Evolutionary conservation across 1,284 basidiomycete genomes (phyloP).

Genomic region (Apiotrichum montevideense): DNA sequence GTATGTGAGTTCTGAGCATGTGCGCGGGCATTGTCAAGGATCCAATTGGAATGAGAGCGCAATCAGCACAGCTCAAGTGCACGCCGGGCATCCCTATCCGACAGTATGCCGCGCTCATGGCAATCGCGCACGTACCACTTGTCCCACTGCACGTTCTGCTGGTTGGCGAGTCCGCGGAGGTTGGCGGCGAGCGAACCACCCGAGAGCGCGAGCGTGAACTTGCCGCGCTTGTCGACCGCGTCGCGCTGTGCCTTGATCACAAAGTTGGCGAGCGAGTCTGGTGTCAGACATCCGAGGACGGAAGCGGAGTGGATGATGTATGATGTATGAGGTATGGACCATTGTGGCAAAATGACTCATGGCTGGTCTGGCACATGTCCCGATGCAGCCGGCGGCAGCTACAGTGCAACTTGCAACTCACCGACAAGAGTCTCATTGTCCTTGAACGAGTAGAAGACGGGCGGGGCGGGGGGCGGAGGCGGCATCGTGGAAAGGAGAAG

Average conservation of each 20-base stretch:
- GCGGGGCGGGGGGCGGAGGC: slow-evolving; percentile 50
- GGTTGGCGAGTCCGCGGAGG: slow-evolving; percentile 66
- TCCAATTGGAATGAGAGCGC: no score
- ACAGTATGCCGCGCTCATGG: background rate
- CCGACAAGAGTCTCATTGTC: slow-evolving; percentile 55
- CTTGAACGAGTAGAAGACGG: slow-evolving; percentile 72
- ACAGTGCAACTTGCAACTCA: slow-evolving; percentile 14
- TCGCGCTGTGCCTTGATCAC: slow-evolving; percentile 88
- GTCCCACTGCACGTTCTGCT: slow-evolving; percentile 73
- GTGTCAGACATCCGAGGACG: background rate
- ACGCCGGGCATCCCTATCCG: no score
- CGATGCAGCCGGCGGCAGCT: background rate
- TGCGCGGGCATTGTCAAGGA: no score
- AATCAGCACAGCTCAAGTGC: no score
- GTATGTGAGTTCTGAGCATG: background rate
- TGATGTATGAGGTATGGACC: background rate
- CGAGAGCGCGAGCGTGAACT: slow-evolving; percentile 89
- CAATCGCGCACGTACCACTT: slow-evolving; percentile 47
- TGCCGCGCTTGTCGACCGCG: slow-evolving; percentile 80
- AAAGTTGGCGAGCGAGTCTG: slow-evolving; percentile 69
- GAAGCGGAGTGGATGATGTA: slow-evolving; percentile 1
- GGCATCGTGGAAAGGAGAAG: slow-evolving; percentile 33
- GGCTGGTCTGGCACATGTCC: no score
- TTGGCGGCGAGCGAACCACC: slow-evolving; percentile 88
- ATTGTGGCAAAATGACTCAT: no score